These are phyloP conservation scores for Lojkania enalia DNA, from an alignment of 2,329 filamentous ascomycete genomes.

Conservation along the genomic window DNA sequence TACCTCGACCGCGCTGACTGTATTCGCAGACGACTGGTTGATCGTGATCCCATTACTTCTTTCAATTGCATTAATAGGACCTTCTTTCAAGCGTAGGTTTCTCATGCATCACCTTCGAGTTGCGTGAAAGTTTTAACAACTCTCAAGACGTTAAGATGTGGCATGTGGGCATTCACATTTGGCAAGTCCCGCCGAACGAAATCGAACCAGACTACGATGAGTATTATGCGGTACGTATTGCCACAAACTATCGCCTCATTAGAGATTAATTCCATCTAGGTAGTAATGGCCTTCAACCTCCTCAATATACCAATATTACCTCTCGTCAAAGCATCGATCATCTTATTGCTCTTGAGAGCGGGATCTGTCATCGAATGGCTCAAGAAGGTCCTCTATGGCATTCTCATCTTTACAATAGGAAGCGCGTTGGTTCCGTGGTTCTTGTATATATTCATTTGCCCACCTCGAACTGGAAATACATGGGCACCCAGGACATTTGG, in stretches of 20 bases:
- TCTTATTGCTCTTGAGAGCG: constrained; percentile 44
- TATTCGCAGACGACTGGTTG: constrained; percentile 42
- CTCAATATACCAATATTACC: constrained; percentile 47
- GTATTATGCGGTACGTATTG: constrained; percentile 35
- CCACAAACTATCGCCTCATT: background rate
- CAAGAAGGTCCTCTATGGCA: constrained; percentile 42
- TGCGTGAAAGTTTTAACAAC: constrained; percentile 9
- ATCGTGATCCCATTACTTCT: constrained; percentile 41
- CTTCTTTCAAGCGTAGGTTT: constrained; percentile 40
- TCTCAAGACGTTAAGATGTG: constrained; percentile 42
- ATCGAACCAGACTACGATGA: constrained; percentile 44
- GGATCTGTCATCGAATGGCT: constrained; percentile 45
- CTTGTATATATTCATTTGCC: constrained; percentile 46
- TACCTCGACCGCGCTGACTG: constrained; percentile 21
- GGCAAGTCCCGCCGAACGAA: constrained; percentile 37
- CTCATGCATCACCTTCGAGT: background rate
- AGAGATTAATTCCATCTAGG: constrained; percentile 23
- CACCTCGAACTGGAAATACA: constrained; percentile 44
- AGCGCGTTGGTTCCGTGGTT: constrained; percentile 43
- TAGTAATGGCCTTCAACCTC: constrained; percentile 44
- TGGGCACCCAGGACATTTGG: constrained; percentile 46
- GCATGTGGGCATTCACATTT: constrained; percentile 44
- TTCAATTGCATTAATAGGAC: constrained; percentile 43
- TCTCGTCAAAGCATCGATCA: constrained; percentile 47
- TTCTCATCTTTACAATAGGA: constrained; percentile 41